Conservation (phyloP, 2,329 filamentous ascomycete species). For the Xylariomycetidae sp. region DNA sequence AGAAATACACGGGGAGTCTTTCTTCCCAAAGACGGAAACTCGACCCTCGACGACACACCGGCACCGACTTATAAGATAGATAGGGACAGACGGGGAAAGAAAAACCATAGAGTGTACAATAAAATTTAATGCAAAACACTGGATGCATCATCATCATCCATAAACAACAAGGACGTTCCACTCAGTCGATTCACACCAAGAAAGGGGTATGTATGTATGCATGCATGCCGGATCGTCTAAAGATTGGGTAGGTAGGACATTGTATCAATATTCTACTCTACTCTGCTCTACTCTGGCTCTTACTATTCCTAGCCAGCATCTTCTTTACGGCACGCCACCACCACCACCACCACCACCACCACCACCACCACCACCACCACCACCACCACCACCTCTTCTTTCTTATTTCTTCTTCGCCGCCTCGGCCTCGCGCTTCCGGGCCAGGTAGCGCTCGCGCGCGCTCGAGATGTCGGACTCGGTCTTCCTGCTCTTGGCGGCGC, state of each 20-base stretch:
- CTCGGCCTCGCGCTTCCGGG: conserved; percentile 69
- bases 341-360: too few species aligned
- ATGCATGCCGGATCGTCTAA: too few species aligned
- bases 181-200: conserved; percentile 3
- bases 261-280: conserved; percentile 13
- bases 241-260: too few species aligned
- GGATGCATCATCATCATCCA: conserved; percentile 7
- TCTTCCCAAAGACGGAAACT: too few species aligned
- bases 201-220: too few species aligned
- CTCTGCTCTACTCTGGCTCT: background rate
- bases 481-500: conserved; percentile 70
- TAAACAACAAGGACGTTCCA: conserved; percentile 3
- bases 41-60: too few species aligned
- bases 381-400: too few species aligned
- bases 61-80: background rate
- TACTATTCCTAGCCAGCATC: too few species aligned
- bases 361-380: too few species aligned
- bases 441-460: conserved; percentile 75
- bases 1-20: too few species aligned
- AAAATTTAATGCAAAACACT: too few species aligned
- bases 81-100: background rate
- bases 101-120: conserved; percentile 21
- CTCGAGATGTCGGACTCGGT: conserved; percentile 71
- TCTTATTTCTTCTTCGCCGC: conserved; percentile 61
- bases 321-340: too few species aligned